These are phyloP conservation scores for Przewalskia tangutica DNA, from an alignment of 257 asterid genomes.

Conservation along the genomic window DNA sequence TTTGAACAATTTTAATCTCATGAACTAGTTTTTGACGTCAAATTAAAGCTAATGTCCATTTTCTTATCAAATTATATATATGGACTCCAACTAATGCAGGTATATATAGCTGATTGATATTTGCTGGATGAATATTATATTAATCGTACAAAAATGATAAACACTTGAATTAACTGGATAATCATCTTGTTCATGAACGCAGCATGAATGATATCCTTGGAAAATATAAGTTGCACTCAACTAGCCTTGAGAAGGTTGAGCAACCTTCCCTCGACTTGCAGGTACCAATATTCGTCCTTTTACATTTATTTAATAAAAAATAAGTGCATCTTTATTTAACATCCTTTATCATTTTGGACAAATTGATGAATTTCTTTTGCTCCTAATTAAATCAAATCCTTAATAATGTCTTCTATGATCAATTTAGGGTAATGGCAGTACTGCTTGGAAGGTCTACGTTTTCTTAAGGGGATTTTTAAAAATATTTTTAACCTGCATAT, in stretches of 20 bases:
- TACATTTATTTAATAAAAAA: too few relatives aligned
- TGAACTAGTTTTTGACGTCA: not conserved
- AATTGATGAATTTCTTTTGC: not conserved
- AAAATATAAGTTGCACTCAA: slow-evolving; percentile 22
- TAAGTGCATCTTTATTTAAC: too few relatives aligned
- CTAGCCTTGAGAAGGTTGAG: slow-evolving; percentile 9
- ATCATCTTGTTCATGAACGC: not conserved
- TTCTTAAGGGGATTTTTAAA: too few relatives aligned
- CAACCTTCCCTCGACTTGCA: slow-evolving; percentile 30
- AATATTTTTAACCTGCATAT: not conserved
- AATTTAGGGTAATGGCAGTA: too few relatives aligned
- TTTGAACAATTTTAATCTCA: too few relatives aligned
- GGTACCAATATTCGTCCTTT: slow-evolving; percentile 3
- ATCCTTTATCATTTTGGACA: not conserved
- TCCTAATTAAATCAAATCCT: not conserved
- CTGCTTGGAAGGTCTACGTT: too few relatives aligned
- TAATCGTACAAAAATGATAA: not conserved
- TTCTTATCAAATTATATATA: not conserved
- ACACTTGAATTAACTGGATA: not conserved
- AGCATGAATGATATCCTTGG: slow-evolving; percentile 30
- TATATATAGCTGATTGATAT: not conserved
- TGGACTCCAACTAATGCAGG: not conserved
- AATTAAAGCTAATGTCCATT: not conserved
- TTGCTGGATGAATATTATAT: too few relatives aligned
- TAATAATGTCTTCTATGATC: too few relatives aligned